Evolutionary conservation across 148 eudicot genomes (phyloP), one percentile per base, ranked within the genome.

Genomic region (Chenopodium album): DNA sequence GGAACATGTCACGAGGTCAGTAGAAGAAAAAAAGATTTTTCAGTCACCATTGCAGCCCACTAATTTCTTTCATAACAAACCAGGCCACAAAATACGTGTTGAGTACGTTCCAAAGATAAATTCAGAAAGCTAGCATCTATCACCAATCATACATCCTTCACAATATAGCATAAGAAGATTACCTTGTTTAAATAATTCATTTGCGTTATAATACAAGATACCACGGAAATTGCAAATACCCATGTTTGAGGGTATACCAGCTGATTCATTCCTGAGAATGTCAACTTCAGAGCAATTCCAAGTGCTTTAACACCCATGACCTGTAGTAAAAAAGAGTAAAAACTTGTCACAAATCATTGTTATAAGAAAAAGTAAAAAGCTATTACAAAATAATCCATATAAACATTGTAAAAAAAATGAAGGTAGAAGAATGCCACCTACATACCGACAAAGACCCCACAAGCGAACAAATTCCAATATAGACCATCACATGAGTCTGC

Each of bases 241-340:
- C 96, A 92, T 71, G 96, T 92, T 82, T 92, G 96, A 9, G 96
- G 92, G 83, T 92, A 92, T 82, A 66, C 86, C 67, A 92, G 83
- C 83, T 92, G 96, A 81, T 92, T 92, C 70, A 78, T 86, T 74
- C 96, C 96, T 29, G 93, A 90, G 77, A 92, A 88, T 47, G 93
- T 92, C 80, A 92, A 79, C 89, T 92, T 92, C 84, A 92, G 71
- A 72, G 94, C 91, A 82, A 91, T 92, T 84, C 96, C 96, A 76
- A 92, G 88, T 50, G 93, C 96, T 85, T 91, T 92, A 47, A 87
- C 94, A 76, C 96, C 92, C 96, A 92, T 92, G 59, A 92, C 96
- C 96, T 91, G 86, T 78, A 87, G 83, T 60, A 78, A 82, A 41
- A 41, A 41, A 41, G 26, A 41, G 44, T 41, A 41, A 41, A 6